Percentiles rank a stretch among this genome's conserved stretches.
Conservation (phyloP, 2,329 filamentous ascomycete genomes). For the Tolypocladium pustulatum region DNA sequence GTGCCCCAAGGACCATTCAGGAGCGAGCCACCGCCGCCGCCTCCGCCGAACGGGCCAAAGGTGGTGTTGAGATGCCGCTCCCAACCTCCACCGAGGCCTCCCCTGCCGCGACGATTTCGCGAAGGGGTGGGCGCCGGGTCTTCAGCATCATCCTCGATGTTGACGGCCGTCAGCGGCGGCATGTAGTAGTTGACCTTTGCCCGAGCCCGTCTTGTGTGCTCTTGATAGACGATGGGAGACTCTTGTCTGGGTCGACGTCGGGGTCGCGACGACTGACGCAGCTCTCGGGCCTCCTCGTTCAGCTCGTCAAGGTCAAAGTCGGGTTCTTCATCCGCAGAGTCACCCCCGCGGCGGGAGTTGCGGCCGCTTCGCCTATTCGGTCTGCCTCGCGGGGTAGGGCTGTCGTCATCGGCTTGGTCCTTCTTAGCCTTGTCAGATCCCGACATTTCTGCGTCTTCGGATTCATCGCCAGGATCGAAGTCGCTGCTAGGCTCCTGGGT, state of each 20-base stretch:
- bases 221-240: conserved; percentile 49
- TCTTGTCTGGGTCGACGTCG: conserved; percentile 39
- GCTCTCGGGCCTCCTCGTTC: conserved; percentile 54
- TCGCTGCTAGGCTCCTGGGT: conserved; percentile 47
- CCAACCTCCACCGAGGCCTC: conserved; percentile 49
- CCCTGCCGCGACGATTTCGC: conserved; percentile 54
- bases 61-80: conserved; percentile 82
- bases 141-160: conserved; percentile 63
- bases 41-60: conserved; percentile 85
- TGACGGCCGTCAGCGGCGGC: conserved; percentile 50
- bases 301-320: conserved; percentile 54
- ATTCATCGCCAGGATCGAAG: conserved; percentile 50
- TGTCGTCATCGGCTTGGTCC: conserved; percentile 34
- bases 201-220: conserved; percentile 41
- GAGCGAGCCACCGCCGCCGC: conserved; percentile 60
- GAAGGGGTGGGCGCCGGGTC: conserved; percentile 58
- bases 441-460: conserved; percentile 41
- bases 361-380: conserved; percentile 27
- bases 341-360: conserved; percentile 35
- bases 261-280: conserved; percentile 42
- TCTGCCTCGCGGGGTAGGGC: conserved; percentile 39
- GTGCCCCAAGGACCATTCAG: conserved; percentile 66
- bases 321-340: conserved; percentile 46
- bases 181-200: conserved; percentile 76
- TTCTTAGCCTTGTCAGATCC: conserved; percentile 27